These are phyloP conservation scores for Oryza nivara DNA, from an alignment of 176 grass and related monocot species.

Conservation along the genomic window DNA sequence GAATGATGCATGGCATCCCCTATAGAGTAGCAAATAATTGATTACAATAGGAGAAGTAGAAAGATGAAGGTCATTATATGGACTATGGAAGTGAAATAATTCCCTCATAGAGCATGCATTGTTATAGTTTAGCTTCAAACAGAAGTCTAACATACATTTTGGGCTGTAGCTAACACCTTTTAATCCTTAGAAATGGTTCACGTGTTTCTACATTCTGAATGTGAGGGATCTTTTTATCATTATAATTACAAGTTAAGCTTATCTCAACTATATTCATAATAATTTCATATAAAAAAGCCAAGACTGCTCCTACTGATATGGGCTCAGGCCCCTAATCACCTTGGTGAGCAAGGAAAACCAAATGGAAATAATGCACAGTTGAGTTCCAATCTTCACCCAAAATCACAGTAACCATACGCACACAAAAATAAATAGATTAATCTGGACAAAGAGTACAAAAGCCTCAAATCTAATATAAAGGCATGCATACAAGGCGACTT, in stretches of 20 bases:
- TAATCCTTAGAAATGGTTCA: background rate
- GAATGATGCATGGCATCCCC: too few species aligned
- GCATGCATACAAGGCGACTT: background rate
- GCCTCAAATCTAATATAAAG: background rate
- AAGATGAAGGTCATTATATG: background rate
- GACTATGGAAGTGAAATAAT: background rate
- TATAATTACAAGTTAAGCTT: background rate
- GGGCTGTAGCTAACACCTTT: background rate
- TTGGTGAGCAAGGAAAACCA: background rate
- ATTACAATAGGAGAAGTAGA: background rate
- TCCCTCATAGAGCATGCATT: background rate
- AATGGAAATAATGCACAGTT: background rate
- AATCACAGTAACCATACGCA: background rate
- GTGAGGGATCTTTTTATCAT: background rate
- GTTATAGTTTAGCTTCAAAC: background rate
- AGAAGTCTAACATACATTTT: background rate
- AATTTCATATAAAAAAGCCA: background rate
- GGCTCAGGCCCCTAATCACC: background rate
- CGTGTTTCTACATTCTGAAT: background rate
- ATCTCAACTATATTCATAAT: slow-evolving; percentile 11
- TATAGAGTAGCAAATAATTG: background rate
- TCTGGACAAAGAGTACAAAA: background rate
- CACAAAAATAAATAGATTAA: background rate
- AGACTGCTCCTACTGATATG: background rate
- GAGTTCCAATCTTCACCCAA: background rate